Conservation (phyloP, 768 basidiomycete species). For the Russula vinacea region DNA sequence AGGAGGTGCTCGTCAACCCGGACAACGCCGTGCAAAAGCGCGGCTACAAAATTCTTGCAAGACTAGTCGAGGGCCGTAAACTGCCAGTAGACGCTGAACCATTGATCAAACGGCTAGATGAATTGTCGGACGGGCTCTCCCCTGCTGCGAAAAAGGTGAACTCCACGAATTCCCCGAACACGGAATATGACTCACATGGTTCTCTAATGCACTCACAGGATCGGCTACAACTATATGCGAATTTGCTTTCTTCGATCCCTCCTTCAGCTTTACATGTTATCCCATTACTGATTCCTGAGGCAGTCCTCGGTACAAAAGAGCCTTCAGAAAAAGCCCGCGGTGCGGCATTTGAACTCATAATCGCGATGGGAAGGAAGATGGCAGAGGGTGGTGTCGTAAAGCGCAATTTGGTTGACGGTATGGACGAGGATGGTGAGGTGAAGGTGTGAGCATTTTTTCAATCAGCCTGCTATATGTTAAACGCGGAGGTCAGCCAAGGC, state of each 20-base stretch:
- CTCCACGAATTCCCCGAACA: not conserved
- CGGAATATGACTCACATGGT: not conserved
- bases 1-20: slow-evolving; percentile 64
- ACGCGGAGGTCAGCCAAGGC: slow-evolving; percentile 50
- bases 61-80: slow-evolving; percentile 64
- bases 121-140: slow-evolving; percentile 58
- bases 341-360: slow-evolving; percentile 85
- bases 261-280: slow-evolving; percentile 75
- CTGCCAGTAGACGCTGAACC: slow-evolving; percentile 47
- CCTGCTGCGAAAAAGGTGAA: slow-evolving; percentile 85
- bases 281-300: slow-evolving; percentile 87
- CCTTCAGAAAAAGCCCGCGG: slow-evolving; percentile 88
- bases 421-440: slow-evolving; percentile 68
- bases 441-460: slow-evolving; percentile 31
- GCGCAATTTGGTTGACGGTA: slow-evolving; percentile 71
- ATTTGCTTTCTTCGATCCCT: slow-evolving; percentile 66
- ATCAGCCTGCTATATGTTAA: slow-evolving; percentile 7
- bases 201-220: slow-evolving; percentile 48
- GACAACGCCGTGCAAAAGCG: slow-evolving; percentile 95
- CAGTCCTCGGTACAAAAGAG: slow-evolving; percentile 93
- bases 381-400: slow-evolving; percentile 77
- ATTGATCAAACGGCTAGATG: slow-evolving; percentile 64
- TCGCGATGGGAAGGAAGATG: slow-evolving; percentile 94
- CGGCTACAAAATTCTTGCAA: slow-evolving; percentile 83
- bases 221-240: slow-evolving; percentile 70